These are phyloP conservation scores for Grifola frondosa DNA, from an alignment of 1,284 basidiomycete species.

Conservation along the genomic window DNA sequence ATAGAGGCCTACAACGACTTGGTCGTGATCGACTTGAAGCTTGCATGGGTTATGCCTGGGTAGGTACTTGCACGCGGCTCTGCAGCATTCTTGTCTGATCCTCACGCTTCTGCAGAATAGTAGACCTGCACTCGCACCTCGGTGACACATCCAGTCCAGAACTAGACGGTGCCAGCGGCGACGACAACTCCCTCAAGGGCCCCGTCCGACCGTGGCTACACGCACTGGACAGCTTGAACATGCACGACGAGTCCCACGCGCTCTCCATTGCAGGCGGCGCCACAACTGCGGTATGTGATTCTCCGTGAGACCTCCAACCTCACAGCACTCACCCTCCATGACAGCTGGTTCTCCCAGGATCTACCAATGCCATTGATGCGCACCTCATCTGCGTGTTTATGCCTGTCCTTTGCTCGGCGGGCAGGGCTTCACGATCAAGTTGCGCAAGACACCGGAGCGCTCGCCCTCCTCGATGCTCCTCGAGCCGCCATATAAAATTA, in stretches of 20 bases:
- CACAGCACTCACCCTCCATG: background rate
- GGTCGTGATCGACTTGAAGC: slow-evolving; percentile 15
- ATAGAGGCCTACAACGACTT: slow-evolving; percentile 21
- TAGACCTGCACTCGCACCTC: slow-evolving; percentile 24
- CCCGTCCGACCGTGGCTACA: slow-evolving; percentile 45
- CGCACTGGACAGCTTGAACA: slow-evolving; percentile 45
- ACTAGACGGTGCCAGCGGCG: slow-evolving; percentile 30
- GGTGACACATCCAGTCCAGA: slow-evolving; percentile 14
- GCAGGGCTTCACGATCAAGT: slow-evolving; percentile 48
- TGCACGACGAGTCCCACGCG: slow-evolving; percentile 35
- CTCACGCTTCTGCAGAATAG: background rate
- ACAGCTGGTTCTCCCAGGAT: slow-evolving; percentile 45
- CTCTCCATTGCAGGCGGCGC: slow-evolving; percentile 45
- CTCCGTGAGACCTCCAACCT: background rate
- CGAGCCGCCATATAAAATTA: slow-evolving; percentile 44
- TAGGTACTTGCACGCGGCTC: too few species aligned
- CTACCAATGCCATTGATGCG: slow-evolving; percentile 47
- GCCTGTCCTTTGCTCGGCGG: too few species aligned
- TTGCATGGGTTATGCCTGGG: slow-evolving; percentile 24
- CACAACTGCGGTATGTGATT: slow-evolving; percentile 32
- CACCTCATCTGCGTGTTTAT: too few species aligned
- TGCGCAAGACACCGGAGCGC: slow-evolving; percentile 41
- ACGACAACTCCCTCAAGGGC: slow-evolving; percentile 36
- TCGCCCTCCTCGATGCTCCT: slow-evolving; percentile 46
- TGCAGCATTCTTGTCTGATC: background rate